A percentile compares a stretch with the other conserved stretches of the same genome.
phyloP scores from a whole-genome alignment of 192 early-diverging fungal genomes.

The Podila epigama region DNA sequence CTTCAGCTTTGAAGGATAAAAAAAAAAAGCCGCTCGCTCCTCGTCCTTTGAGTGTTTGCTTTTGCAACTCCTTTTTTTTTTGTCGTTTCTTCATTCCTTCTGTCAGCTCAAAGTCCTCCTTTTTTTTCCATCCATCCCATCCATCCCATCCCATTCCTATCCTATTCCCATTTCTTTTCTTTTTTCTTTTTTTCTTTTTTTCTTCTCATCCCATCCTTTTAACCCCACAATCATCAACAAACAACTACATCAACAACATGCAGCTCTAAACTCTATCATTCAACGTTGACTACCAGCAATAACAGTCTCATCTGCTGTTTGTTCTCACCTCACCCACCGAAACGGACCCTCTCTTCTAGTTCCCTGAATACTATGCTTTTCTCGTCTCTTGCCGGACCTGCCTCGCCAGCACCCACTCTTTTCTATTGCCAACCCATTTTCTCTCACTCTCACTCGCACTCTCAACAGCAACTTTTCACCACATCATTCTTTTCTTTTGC shows the following conservation, averaged over 20 bases:
- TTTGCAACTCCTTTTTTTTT: too few species aligned
- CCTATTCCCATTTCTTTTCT: neutral
- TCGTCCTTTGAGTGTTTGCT: too few species aligned
- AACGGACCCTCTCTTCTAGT: neutral
- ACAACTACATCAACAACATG: neutral
- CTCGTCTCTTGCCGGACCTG: neutral
- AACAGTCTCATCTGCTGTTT: neutral
- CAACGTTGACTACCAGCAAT: too few species aligned
- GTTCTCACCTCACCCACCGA: neutral
- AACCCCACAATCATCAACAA: too few species aligned
- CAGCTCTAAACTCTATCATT: neutral
- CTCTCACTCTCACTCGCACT: neutral
- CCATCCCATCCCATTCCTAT: neutral
- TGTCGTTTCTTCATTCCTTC: neutral
- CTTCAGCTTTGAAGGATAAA: too few species aligned
- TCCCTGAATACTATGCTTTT: neutral
- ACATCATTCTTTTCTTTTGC: neutral
- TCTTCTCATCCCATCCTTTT: neutral
- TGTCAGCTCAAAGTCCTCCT: neutral
- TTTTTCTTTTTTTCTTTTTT: neutral
- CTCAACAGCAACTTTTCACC: neutral
- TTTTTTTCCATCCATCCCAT: neutral
- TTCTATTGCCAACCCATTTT: neutral
- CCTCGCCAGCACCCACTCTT: constrained; percentile 1
- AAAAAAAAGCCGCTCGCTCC: too few species aligned